These are phyloP conservation scores for Exophiala calicioides DNA, from an alignment of 2,329 filamentous ascomycete genomes.

Conservation along the genomic window DNA sequence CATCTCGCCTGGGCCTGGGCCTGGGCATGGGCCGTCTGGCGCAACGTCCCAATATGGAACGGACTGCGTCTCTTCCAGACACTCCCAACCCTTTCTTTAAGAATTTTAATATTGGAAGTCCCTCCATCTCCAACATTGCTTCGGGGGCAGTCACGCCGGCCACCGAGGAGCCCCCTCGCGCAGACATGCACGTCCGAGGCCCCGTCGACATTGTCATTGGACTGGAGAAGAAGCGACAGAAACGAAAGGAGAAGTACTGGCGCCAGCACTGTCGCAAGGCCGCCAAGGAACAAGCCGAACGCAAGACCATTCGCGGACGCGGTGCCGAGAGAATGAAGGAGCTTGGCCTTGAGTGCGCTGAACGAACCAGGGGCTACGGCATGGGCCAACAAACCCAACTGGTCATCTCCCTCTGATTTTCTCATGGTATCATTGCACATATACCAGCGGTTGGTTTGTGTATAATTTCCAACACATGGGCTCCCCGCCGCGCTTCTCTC, in stretches of 20 bases:
- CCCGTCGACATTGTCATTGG: constrained; percentile 98
- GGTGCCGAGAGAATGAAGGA: constrained; percentile 93
- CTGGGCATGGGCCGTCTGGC: constrained; percentile 55
- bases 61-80: constrained; percentile 84
- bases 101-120: constrained; percentile 39
- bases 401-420: constrained; percentile 67
- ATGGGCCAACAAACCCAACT: constrained; percentile 57
- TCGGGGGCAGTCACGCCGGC: constrained; percentile 26
- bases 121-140: constrained; percentile 32
- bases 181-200: constrained; percentile 73
- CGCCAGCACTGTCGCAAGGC: constrained; percentile 86
- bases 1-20: constrained; percentile 47
- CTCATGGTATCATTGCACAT: constrained; percentile 10
- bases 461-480: too few species aligned
- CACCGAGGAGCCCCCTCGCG: constrained; percentile 32
- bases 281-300: constrained; percentile 65
- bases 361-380: constrained; percentile 71
- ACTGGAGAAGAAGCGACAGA: constrained; percentile 88
- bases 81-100: constrained; percentile 68
- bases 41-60: constrained; percentile 65
- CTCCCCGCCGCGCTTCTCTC: too few species aligned
- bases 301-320: constrained; percentile 74
- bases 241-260: constrained; percentile 88
- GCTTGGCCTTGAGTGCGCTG: constrained; percentile 84
- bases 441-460: constrained; percentile 7